Percentiles rank a stretch among this genome's conserved stretches.
Conservation (phyloP, 2,329 filamentous ascomycete species). For the Cryoendolithus antarcticus region DNA sequence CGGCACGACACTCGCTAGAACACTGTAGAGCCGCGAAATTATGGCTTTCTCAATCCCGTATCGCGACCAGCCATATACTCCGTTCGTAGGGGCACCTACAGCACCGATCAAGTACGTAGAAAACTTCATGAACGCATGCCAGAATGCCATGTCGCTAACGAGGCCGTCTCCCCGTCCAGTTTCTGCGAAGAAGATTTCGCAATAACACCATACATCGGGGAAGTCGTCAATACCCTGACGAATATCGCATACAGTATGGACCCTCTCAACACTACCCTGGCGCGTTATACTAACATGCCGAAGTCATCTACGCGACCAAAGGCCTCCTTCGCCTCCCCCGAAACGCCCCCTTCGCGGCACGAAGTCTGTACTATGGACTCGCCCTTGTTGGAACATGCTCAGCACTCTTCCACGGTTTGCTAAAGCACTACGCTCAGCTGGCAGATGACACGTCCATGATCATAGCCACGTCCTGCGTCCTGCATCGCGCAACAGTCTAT, state of each 20-base stretch:
- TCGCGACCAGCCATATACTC: too few relatives aligned
- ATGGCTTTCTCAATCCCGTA: too few relatives aligned
- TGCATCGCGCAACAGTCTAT: slow-evolving; percentile 2
- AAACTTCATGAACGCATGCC: too few relatives aligned
- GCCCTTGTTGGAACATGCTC: slow-evolving; percentile 3
- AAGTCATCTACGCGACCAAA: slow-evolving; percentile 4
- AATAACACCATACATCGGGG: neutral
- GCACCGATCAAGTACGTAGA: too few relatives aligned
- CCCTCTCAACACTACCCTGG: too few relatives aligned
- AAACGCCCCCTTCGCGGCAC: neutral
- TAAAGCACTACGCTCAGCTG: slow-evolving; percentile 5
- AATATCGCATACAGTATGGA: neutral
- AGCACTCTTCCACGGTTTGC: slow-evolving; percentile 3
- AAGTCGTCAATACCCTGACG: neutral
- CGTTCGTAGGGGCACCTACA: too few relatives aligned
- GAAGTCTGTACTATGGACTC: slow-evolving; percentile 4
- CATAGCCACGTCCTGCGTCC: slow-evolving; percentile 4
- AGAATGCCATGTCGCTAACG: too few relatives aligned
- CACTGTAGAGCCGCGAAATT: too few relatives aligned
- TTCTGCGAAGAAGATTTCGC: slow-evolving; percentile 2
- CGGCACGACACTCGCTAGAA: too few relatives aligned
- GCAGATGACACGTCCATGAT: slow-evolving; percentile 7
- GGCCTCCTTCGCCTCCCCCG: slow-evolving; percentile 1
- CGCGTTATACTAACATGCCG: neutral
- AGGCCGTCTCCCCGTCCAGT: neutral